phyloP scores from a whole-genome alignment of 495 filamentous ascomycete genomes.

The Neurospora sp. region DNA sequence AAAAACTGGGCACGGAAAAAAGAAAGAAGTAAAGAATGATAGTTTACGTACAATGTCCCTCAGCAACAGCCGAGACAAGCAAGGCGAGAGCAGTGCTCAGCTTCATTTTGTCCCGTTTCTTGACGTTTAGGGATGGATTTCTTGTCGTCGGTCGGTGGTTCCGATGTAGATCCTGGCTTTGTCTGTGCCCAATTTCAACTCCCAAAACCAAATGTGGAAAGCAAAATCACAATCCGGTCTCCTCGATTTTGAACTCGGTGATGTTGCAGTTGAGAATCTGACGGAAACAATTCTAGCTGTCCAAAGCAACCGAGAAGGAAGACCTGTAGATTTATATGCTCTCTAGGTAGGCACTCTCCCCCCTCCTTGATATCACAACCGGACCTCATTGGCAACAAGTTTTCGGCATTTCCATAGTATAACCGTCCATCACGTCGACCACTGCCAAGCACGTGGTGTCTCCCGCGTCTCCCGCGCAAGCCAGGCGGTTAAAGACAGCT shows the following conservation, averaged over 20 bases:
- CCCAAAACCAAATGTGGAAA: not conserved
- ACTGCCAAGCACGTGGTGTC: too few relatives aligned
- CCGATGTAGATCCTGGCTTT: not conserved
- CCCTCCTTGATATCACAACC: too few relatives aligned
- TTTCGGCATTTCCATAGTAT: too few relatives aligned
- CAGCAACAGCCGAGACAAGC: slow-evolving; percentile 23
- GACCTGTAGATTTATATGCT: not conserved
- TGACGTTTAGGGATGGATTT: not conserved
- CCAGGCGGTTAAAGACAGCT: too few relatives aligned
- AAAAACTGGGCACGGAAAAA: too few relatives aligned
- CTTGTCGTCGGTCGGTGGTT: not conserved
- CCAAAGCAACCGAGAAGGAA: not conserved
- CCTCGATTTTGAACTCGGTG: not conserved
- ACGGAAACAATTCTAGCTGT: not conserved
- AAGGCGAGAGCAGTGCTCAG: slow-evolving; percentile 20
- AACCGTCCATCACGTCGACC: too few relatives aligned
- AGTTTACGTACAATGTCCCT: slow-evolving; percentile 22
- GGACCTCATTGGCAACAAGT: too few relatives aligned
- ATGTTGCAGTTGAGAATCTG: not conserved
- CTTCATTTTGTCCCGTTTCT: slow-evolving; percentile 22
- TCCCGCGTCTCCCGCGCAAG: too few relatives aligned
- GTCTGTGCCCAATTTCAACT: not conserved
- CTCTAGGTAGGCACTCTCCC: too few relatives aligned
- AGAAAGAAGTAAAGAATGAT: too few relatives aligned
- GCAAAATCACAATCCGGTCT: not conserved